Conservation (phyloP, 371 early-diverging fungal species). For the Blakeslea trispora region DNA sequence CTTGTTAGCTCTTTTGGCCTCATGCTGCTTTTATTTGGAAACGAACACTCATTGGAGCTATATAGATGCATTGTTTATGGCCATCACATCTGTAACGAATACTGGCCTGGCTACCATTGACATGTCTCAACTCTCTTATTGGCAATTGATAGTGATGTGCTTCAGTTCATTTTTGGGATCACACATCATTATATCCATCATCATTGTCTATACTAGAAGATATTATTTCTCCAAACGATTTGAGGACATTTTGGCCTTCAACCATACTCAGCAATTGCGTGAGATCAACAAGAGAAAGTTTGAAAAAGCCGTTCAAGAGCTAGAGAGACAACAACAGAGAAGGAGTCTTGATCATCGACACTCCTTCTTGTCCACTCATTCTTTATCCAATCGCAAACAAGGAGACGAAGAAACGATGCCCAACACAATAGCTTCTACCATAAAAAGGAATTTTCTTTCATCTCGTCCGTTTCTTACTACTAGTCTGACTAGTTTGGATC, state of each 20-base stretch:
- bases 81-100: conserved; percentile 39
- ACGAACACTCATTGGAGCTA: conserved; percentile 39
- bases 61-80: conserved; percentile 48
- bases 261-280: conserved; percentile 32
- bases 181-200: conserved; percentile 35
- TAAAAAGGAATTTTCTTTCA: not conserved
- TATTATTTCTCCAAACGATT: conserved; percentile 53
- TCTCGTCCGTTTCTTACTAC: not conserved
- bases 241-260: conserved; percentile 43
- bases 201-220: conserved; percentile 37
- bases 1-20: conserved; percentile 30
- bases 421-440: not conserved
- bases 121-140: conserved; percentile 32
- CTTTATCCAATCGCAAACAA: not conserved
- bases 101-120: conserved; percentile 44
- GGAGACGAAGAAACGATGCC: conserved; percentile 2
- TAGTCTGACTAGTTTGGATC: not conserved
- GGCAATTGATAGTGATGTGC: conserved; percentile 37
- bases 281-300: conserved; percentile 37
- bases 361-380: no score
- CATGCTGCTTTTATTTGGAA: conserved; percentile 39
- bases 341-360: no score
- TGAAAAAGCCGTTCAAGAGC: conserved; percentile 21
- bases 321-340: conserved; percentile 8
- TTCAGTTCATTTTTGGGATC: conserved; percentile 38